A percentile compares a stretch with the other conserved stretches of the same genome.
Evolutionary conservation across 345 rosid species (phyloP).

Genomic region (Arabis hirsuta): DNA sequence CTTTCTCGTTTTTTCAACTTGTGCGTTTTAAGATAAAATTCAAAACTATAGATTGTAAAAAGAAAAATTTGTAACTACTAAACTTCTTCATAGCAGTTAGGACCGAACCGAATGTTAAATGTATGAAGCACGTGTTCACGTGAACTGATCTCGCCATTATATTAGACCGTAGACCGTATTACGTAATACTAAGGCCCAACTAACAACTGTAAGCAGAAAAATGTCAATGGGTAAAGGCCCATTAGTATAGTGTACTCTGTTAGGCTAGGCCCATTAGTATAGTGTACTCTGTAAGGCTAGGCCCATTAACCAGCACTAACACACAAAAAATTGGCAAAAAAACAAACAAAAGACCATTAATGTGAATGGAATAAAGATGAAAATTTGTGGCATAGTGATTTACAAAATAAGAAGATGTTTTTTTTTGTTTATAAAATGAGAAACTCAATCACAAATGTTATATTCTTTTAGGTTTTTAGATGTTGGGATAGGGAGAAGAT

Average conservation of each 20-base stretch:
- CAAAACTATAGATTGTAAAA: neutral
- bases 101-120: conserved; percentile 10
- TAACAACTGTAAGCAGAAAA: too few species aligned
- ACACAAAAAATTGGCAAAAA: too few species aligned
- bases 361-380: neutral
- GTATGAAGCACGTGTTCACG: conserved; percentile 15
- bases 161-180: neutral
- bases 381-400: neutral
- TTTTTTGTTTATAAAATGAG: neutral
- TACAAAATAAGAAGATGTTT: neutral
- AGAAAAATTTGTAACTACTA: neutral
- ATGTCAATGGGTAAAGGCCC: neutral
- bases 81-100: conserved; percentile 6
- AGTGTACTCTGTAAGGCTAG: neutral
- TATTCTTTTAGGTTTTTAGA: neutral
- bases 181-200: too few species aligned
- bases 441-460: neutral
- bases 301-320: neutral
- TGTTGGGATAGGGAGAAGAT: neutral
- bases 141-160: conserved; percentile 2
- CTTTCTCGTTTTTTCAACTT: neutral
- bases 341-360: neutral
- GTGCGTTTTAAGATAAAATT: neutral
- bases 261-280: neutral
- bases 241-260: neutral